Conservation (phyloP, 108 stramenopile genomes). For the Skeletonema menzelii region DNA sequence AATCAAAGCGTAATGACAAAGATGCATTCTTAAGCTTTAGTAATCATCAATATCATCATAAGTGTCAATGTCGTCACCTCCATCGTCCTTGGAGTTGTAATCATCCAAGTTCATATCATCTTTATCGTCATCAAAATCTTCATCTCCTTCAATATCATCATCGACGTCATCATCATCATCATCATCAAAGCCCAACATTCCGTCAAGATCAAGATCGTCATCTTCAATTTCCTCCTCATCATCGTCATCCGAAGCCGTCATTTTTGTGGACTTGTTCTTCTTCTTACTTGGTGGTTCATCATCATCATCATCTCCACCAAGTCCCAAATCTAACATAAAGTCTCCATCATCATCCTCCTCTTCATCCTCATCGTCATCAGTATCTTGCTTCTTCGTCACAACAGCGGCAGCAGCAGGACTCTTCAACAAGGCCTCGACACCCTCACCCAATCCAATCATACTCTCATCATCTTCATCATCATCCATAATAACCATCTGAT, state of each 20-base stretch:
- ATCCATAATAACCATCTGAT: constrained; percentile 70
- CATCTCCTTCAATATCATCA: constrained; percentile 18
- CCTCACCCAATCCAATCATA: constrained; percentile 72
- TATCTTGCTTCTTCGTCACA: constrained; percentile 6
- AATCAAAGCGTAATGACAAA: background rate
- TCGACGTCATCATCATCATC: background rate
- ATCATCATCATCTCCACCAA: constrained; percentile 57
- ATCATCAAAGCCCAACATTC: constrained; percentile 4
- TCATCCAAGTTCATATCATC: constrained; percentile 40
- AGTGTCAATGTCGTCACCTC: constrained; percentile 23
- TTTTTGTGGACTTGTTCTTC: background rate
- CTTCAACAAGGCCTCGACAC: constrained; percentile 51
- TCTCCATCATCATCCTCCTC: constrained; percentile 49
- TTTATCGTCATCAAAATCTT: constrained; percentile 25
- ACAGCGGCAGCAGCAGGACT: constrained; percentile 47
- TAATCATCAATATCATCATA: constrained; percentile 18
- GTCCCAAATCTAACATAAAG: constrained; percentile 64
- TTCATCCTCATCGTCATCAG: constrained; percentile 41
- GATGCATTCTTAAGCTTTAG: constrained; percentile 10
- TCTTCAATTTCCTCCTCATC: constrained; percentile 1
- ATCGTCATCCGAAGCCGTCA: constrained; percentile 16
- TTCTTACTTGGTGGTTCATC: constrained; percentile 15
- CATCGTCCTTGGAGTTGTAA: constrained; percentile 44
- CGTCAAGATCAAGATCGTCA: constrained; percentile 11
- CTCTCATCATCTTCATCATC: constrained; percentile 76